phyloP scores from a whole-genome alignment of 441 rosid species.

The Adansonia grandidieri region DNA sequence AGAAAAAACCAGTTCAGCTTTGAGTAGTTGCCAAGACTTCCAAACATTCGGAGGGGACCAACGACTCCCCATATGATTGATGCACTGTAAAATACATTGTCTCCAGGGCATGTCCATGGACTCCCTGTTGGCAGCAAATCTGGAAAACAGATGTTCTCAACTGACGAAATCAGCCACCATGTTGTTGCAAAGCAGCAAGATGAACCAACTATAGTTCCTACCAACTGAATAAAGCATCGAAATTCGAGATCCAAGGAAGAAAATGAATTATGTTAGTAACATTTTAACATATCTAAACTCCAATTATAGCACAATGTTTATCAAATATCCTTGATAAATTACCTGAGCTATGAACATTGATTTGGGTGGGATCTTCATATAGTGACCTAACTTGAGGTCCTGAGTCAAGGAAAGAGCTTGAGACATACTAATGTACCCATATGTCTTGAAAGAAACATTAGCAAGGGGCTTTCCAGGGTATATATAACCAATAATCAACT shows the following conservation, averaged over 20 bases:
- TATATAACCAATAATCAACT: conserved; percentile 38
- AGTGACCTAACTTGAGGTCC: conserved; percentile 40
- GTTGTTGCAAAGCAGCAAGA: conserved; percentile 63
- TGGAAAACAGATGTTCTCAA: conserved; percentile 61
- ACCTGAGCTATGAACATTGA: conserved; percentile 80
- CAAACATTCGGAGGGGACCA: conserved; percentile 83
- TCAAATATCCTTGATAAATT: neutral
- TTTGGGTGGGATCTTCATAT: conserved; percentile 78
- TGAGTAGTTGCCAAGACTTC: conserved; percentile 56
- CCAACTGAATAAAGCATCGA: conserved; percentile 41
- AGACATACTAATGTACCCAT: conserved; percentile 78
- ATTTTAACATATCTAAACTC: too few species aligned
- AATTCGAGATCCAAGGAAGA: neutral
- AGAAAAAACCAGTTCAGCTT: conserved; percentile 84
- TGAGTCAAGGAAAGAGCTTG: conserved; percentile 61
- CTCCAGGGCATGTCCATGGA: conserved; percentile 89
- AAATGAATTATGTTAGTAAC: neutral
- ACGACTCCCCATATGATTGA: conserved; percentile 93
- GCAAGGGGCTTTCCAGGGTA: conserved; percentile 44
- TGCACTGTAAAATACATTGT: conserved; percentile 78
- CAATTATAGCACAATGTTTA: neutral
- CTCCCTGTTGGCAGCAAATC: conserved; percentile 66
- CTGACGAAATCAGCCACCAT: conserved; percentile 71
- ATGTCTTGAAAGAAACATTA: conserved; percentile 68
- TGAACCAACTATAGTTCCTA: conserved; percentile 69